phyloP scores from a whole-genome alignment of 2,329 filamentous ascomycete genomes.

The Beauveria medogensis region DNA sequence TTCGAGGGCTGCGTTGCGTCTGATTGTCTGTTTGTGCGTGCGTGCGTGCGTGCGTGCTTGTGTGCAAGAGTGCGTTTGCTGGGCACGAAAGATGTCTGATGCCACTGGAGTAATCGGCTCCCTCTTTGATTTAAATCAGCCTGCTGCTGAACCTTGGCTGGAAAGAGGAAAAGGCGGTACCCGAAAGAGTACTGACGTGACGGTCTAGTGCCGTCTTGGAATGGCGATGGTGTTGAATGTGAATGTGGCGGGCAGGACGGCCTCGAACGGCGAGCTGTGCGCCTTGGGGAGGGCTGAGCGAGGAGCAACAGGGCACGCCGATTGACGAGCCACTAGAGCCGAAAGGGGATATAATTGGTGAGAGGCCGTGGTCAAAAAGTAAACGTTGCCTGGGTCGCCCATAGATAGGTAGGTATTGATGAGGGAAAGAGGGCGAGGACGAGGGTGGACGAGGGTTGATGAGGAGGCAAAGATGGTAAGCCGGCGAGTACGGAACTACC shows the following conservation, averaged over 20 bases:
- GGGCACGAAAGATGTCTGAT: neutral
- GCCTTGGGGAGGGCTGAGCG: neutral
- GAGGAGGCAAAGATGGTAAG: neutral
- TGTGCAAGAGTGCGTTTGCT: neutral
- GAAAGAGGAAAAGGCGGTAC: neutral
- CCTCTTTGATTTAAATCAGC: neutral
- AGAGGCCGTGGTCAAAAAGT: neutral
- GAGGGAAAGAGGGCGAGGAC: neutral
- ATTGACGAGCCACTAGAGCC: neutral
- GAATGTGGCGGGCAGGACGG: constrained; percentile 15
- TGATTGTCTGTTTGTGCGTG: neutral
- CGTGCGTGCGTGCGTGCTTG: neutral
- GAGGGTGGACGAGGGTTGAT: neutral
- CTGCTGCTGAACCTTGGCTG: neutral
- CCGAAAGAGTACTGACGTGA: neutral
- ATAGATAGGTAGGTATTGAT: neutral
- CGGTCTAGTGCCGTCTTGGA: neutral
- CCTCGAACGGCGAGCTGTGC: neutral
- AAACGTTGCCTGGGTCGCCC: neutral
- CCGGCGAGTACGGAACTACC: neutral
- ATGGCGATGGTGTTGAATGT: constrained; percentile 16
- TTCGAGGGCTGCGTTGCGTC: neutral
- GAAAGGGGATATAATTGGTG: neutral
- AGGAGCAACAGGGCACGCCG: neutral
- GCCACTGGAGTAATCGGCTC: neutral